phyloP scores from a whole-genome alignment of 148 eudicot species.

The Silene conica region DNA sequence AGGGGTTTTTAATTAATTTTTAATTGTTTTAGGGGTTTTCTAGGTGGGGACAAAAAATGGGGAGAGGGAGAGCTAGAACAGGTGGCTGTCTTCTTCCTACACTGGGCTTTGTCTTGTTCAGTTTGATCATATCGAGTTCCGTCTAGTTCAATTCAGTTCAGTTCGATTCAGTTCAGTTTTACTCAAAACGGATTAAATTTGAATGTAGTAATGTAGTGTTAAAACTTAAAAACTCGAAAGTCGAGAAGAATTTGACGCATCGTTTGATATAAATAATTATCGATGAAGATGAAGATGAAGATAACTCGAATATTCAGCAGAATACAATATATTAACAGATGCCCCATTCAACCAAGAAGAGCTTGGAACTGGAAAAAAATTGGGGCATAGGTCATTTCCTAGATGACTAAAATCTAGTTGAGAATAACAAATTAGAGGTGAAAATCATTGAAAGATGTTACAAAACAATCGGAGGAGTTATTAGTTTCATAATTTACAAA shows the following conservation, averaged over 20 bases:
- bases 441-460: slow-evolving; percentile 34
- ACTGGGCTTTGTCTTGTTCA: neutral
- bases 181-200: no score
- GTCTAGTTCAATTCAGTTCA: neutral
- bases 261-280: slow-evolving; percentile 13
- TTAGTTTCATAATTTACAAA: slow-evolving; percentile 38
- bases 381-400: slow-evolving; percentile 30
- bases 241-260: no score
- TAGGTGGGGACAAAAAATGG: neutral
- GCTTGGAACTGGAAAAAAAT: slow-evolving; percentile 34
- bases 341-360: slow-evolving; percentile 50
- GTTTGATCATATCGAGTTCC: neutral
- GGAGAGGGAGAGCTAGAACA: neutral
- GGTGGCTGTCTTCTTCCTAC: neutral
- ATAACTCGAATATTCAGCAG: slow-evolving; percentile 13
- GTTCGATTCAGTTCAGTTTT: neutral
- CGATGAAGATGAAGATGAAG: no score
- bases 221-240: no score
- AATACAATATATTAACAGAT: slow-evolving; percentile 38
- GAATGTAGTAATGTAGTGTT: no score
- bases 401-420: slow-evolving; percentile 25
- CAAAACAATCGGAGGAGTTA: slow-evolving; percentile 25
- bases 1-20: neutral
- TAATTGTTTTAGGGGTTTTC: neutral
- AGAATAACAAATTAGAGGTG: slow-evolving; percentile 19